These are phyloP conservation scores for Fraxinus ornus DNA, from an alignment of 305 asterid genomes.

Conservation along the genomic window DNA sequence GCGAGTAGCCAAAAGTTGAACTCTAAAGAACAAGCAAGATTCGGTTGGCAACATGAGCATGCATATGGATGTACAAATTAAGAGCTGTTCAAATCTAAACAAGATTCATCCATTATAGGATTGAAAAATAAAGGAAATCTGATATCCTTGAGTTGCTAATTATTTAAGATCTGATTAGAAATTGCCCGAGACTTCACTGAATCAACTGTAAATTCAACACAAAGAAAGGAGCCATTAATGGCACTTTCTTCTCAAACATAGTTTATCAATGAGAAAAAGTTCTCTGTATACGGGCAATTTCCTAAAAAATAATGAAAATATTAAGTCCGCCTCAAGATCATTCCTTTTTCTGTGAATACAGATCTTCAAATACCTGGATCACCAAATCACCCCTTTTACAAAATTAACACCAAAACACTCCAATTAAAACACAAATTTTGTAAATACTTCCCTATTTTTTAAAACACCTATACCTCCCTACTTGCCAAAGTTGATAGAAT, in stretches of 20 bases:
- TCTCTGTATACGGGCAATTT: not conserved
- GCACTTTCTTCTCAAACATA: not conserved
- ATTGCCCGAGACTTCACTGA: not conserved
- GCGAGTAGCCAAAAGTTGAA: not conserved
- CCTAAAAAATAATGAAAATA: not conserved
- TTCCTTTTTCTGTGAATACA: not conserved
- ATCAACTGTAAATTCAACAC: not conserved
- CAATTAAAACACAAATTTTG: no score
- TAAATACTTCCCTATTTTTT: not conserved
- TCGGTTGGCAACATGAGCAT: not conserved
- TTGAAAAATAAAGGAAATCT: not conserved
- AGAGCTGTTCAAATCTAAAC: not conserved
- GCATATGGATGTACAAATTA: not conserved
- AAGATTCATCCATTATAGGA: not conserved
- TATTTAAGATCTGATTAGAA: not conserved
- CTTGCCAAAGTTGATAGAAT: not conserved
- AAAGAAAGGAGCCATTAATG: not conserved
- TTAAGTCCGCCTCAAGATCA: not conserved
- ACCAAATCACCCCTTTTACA: not conserved
- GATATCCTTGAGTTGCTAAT: not conserved
- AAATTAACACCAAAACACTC: not conserved
- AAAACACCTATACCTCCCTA: not conserved
- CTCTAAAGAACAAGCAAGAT: not conserved
- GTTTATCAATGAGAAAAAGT: not conserved
- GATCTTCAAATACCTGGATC: not conserved